Conservation (phyloP, 2,329 filamentous ascomycete genomes). For the Pseudocercospora eumusae region DNA sequence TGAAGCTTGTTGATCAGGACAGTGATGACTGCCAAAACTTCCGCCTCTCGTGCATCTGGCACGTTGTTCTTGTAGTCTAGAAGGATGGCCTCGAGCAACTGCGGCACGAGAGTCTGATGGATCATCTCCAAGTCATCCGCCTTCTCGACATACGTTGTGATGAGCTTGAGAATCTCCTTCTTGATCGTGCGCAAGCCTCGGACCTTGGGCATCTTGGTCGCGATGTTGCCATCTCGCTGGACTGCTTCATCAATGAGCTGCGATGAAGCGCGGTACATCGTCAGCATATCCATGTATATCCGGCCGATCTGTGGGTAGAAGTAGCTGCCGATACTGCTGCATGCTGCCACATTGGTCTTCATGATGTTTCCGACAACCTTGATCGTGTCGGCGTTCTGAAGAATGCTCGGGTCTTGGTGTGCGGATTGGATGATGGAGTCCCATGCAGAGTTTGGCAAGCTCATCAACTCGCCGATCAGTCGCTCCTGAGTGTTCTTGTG, state of each 20-base stretch:
- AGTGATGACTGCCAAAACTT: constrained; percentile 96
- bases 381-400: constrained; percentile 92
- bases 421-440: constrained; percentile 90
- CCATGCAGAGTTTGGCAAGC: constrained; percentile 90
- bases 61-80: constrained; percentile 98
- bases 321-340: constrained; percentile 91
- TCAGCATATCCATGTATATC: constrained; percentile 97
- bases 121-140: constrained; percentile 94
- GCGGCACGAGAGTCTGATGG: constrained; percentile 91
- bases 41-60: constrained; percentile 89
- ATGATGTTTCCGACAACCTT: constrained; percentile 99
- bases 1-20: constrained; percentile 95
- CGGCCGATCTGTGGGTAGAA: constrained; percentile 97
- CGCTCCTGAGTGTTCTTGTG: constrained; percentile 93
- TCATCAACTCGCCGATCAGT: constrained; percentile 88
- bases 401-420: constrained; percentile 77
- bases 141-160: constrained; percentile 97
- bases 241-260: constrained; percentile 93
- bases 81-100: constrained; percentile 87
- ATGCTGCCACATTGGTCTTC: constrained; percentile 99
- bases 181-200: constrained; percentile 95
- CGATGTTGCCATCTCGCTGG: constrained; percentile 81
- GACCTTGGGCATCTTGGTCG: constrained; percentile 96
- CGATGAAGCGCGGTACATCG: constrained; percentile 98
- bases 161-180: constrained; percentile 97